Conservation (phyloP, 2,329 filamentous ascomycete genomes). For the Xylariaceae sp. region DNA sequence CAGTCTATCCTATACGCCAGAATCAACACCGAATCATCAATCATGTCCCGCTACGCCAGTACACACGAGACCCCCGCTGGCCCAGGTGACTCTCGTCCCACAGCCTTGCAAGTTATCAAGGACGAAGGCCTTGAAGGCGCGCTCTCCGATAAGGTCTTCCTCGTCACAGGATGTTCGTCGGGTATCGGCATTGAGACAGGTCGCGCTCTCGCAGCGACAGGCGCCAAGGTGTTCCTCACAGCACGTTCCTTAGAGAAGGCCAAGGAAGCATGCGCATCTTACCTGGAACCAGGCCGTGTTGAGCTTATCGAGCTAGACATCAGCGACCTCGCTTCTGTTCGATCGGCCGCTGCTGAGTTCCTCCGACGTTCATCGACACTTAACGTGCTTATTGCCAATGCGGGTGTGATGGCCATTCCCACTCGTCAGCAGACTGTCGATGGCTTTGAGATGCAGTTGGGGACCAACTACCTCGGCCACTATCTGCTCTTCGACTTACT, state of each 20-base stretch:
- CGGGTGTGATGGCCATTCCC: not conserved
- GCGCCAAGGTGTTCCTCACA: not conserved
- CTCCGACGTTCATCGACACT: not conserved
- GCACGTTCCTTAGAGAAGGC: not conserved
- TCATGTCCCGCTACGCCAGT: not conserved
- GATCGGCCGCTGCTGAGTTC: conserved; percentile 30
- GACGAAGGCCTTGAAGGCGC: conserved; percentile 29
- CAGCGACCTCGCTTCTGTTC: conserved; percentile 17
- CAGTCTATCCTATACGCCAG: not conserved
- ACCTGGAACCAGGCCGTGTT: conserved; percentile 6
- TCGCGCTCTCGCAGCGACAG: not conserved
- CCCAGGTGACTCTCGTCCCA: conserved; percentile 33
- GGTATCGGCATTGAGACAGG: not conserved
- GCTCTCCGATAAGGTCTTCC: conserved; percentile 29
- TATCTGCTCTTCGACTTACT: not conserved
- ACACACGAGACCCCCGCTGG: conserved; percentile 14
- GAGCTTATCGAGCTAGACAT: not conserved
- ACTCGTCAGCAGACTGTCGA: not conserved
- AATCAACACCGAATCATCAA: not conserved
- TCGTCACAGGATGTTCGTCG: not conserved
- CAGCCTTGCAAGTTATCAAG: conserved; percentile 32
- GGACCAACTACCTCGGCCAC: conserved; percentile 45
- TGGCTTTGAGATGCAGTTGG: conserved; percentile 44
- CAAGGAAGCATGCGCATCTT: not conserved
- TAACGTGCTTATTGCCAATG: conserved; percentile 1